Percentiles rank a stretch among this genome's conserved stretches.
Conservation (phyloP, 2,329 filamentous ascomycete genomes). For the Fusarium tuaranense region DNA sequence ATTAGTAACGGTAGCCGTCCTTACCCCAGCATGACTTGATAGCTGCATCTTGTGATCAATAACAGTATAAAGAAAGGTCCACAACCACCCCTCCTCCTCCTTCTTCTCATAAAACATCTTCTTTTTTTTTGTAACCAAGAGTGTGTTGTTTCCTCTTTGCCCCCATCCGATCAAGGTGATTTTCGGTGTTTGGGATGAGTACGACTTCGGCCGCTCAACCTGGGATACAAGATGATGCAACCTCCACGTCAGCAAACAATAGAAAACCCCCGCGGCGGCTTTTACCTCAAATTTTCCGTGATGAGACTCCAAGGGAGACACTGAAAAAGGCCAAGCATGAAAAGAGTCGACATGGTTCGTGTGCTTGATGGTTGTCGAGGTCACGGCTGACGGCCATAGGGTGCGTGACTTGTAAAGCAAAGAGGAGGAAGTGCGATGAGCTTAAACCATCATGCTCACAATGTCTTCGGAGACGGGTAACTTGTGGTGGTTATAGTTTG, state of each 20-base stretch:
- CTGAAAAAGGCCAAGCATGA: not conserved
- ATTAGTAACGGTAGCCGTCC: not conserved
- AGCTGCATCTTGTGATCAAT: not conserved
- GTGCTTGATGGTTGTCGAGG: not conserved
- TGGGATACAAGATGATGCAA: not conserved
- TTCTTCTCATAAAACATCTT: not conserved
- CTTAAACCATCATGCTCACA: conserved; percentile 23
- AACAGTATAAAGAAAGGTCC: not conserved
- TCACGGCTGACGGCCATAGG: not conserved
- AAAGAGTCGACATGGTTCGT: conserved; percentile 27
- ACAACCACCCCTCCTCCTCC: not conserved
- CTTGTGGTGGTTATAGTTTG: conserved; percentile 22
- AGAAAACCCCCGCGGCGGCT: not conserved
- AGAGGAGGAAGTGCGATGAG: conserved; percentile 28
- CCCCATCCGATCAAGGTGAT: not conserved
- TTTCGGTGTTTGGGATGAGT: conserved; percentile 1
- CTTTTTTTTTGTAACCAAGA: not conserved
- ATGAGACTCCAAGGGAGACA: not conserved
- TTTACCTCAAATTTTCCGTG: not conserved
- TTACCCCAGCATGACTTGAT: not conserved
- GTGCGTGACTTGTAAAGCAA: conserved; percentile 23
- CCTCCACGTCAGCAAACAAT: not conserved
- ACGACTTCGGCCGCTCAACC: not conserved
- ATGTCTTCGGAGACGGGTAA: conserved; percentile 9
- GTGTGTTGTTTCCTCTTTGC: not conserved